phyloP scores from a whole-genome alignment of 1,139 yeast species.

The Arxiozyma bovina region DNA sequence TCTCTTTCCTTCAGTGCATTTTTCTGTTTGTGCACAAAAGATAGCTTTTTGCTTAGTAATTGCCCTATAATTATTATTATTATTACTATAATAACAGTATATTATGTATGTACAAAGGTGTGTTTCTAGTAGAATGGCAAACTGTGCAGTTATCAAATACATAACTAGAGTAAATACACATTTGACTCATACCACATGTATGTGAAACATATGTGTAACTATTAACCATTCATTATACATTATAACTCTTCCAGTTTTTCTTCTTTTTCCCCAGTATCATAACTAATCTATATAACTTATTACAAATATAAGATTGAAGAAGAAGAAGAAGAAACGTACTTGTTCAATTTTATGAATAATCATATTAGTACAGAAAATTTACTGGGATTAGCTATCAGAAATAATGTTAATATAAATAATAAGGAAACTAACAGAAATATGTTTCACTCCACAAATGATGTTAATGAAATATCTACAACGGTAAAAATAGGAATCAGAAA shows the following conservation, averaged over 20 bases:
- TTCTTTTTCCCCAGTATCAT: background rate
- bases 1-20: too few relatives aligned
- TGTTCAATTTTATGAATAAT: background rate
- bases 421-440: background rate
- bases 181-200: background rate
- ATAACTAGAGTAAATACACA: too few relatives aligned
- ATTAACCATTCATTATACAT: too few relatives aligned
- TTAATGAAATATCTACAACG: constrained; percentile 5
- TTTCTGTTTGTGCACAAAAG: too few relatives aligned
- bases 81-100: too few relatives aligned
- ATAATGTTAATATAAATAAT: background rate
- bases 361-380: background rate
- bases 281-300: too few relatives aligned
- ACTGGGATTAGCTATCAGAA: background rate
- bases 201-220: background rate
- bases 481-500: constrained; percentile 41
- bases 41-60: too few relatives aligned
- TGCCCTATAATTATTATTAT: too few relatives aligned
- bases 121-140: too few relatives aligned
- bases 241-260: background rate
- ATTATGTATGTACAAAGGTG: too few relatives aligned
- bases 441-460: background rate
- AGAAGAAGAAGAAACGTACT: background rate
- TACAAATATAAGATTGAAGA: background rate
- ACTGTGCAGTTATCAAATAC: too few relatives aligned